A percentile compares a stretch with the other conserved stretches of the same genome.
These are phyloP conservation scores for Mortierella sp. DNA, from an alignment of 371 early-diverging fungal genomes.

Conservation along the genomic window DNA sequence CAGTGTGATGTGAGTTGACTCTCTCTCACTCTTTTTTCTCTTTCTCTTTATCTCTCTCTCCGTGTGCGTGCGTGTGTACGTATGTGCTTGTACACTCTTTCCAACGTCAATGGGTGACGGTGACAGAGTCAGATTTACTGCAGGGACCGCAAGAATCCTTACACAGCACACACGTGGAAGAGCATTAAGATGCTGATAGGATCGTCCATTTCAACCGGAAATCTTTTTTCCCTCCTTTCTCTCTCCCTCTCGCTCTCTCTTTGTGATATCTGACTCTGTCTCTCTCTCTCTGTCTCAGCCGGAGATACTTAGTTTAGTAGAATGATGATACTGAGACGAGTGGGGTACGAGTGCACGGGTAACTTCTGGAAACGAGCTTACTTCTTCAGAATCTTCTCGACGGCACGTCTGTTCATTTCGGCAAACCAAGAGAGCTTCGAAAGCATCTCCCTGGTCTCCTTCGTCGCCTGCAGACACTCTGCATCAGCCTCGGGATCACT, in stretches of 20 bases:
- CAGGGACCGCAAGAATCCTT: too few relatives aligned
- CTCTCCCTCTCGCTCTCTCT: too few relatives aligned
- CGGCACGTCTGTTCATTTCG: slow-evolving; percentile 74
- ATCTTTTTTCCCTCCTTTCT: not conserved
- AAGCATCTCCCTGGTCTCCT: slow-evolving; percentile 70
- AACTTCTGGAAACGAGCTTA: too few relatives aligned
- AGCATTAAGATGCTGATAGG: not conserved
- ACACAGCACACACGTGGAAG: not conserved
- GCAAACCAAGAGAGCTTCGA: slow-evolving; percentile 72
- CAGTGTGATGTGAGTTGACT: slow-evolving; percentile 1
- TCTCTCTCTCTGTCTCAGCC: too few relatives aligned
- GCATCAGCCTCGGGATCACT: slow-evolving; percentile 58
- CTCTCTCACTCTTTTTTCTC: not conserved
- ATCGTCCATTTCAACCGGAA: not conserved
- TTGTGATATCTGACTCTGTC: too few relatives aligned
- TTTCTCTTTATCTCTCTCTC: too few relatives aligned
- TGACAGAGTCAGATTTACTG: too few relatives aligned
- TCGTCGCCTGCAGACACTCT: slow-evolving; percentile 66
- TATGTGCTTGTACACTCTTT: too few relatives aligned
- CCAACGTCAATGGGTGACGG: too few relatives aligned
- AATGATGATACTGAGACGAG: not conserved
- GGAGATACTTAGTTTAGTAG: not conserved
- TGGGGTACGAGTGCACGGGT: too few relatives aligned
- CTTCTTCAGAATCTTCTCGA: slow-evolving; percentile 81
- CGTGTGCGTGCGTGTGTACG: too few relatives aligned